Evolutionary conservation across 371 early-diverging fungal species (phyloP), one percentile per base, ranked within the genome.

Genomic region (Quaeritorhiza haematococci): DNA sequence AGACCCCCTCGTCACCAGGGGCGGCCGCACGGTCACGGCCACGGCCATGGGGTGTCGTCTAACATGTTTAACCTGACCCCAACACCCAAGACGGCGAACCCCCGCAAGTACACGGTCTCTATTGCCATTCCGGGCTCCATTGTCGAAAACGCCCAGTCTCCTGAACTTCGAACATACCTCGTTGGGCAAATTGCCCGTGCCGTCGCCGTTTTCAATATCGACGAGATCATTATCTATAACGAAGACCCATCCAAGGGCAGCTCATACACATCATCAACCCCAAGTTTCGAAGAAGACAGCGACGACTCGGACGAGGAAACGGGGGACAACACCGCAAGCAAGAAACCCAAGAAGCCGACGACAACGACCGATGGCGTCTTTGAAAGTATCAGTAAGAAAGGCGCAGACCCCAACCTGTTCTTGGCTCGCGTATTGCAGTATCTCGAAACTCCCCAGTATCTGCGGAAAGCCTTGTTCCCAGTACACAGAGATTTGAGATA

Each of bases 111-210:
- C 60, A 87, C 89, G 1, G 80, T 85, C 30, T 83, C 82, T 33
- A 58, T 89, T 15, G 89, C 89, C 5, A 65, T 89, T 43, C 87
- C 89, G 1, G 80, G 84, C 13, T 83, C 84, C 23, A 82, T 87
- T 17, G 66, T 89, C n/a, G 84, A 84, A 24, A 78, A 75, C 55
- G 82, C 85, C 24, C 80, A 86, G 38, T 81, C 84, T 1, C 64
- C 80, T 28, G 88, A 89, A 60, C 59, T 89, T 55, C 80, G 83
- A 63, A 89, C 88, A 0, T 82, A 85, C 58, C 66, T 86, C 15
- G 89, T 83, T 4, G 88, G 89, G 33, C 86, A 88, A 69, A 78
- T 89, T 45, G 87, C 83, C 17, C 72, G 89, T 55, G 74, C 79
- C 0, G 66, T 82, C 32, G 79, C 80, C 19, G 59, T 89, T 32